Evolutionary conservation across 805 yeast species (phyloP).

Genomic region (Cyberlindnera veronae): DNA sequence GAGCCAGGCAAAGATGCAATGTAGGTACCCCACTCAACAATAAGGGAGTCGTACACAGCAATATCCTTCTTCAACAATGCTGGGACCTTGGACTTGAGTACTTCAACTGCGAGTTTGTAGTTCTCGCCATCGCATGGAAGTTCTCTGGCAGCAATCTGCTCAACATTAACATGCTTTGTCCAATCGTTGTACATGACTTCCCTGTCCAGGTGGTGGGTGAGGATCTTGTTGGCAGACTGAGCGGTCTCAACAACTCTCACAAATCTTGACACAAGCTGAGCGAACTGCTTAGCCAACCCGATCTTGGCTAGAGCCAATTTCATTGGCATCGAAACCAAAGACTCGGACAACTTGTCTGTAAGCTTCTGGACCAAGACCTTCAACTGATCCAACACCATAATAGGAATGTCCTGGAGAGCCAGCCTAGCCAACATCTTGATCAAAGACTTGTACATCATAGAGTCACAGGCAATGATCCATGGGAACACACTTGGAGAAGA

Average conservation of each 20-base stretch:
- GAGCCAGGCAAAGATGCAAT: slow-evolving; percentile 41
- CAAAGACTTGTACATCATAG: slow-evolving; percentile 51
- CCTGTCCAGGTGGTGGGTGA: slow-evolving; percentile 40
- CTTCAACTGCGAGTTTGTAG: slow-evolving; percentile 30
- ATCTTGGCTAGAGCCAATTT: slow-evolving; percentile 50
- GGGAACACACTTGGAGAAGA: slow-evolving; percentile 42
- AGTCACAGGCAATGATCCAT: slow-evolving; percentile 72
- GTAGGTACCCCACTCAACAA: slow-evolving; percentile 32
- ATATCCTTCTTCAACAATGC: slow-evolving; percentile 26
- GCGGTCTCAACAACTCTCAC: slow-evolving; percentile 53
- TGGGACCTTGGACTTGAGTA: slow-evolving; percentile 36
- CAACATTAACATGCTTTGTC: slow-evolving; percentile 45
- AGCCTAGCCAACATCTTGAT: slow-evolving; percentile 60
- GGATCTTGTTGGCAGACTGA: slow-evolving; percentile 44
- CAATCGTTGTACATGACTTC: slow-evolving; percentile 56
- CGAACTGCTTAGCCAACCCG: slow-evolving; percentile 50
- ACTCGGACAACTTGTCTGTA: slow-evolving; percentile 40
- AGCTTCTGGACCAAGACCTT: slow-evolving; percentile 49
- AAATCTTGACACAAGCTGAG: slow-evolving; percentile 50
- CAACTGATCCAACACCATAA: slow-evolving; percentile 49
- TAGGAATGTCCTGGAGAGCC: slow-evolving; percentile 55
- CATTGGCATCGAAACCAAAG: slow-evolving; percentile 46
- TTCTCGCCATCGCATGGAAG: slow-evolving; percentile 44
- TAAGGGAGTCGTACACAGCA: slow-evolving; percentile 13
- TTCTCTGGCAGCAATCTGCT: slow-evolving; percentile 44